Evolutionary conservation across 208 protist genomes (phyloP), one percentile per base, ranked within the genome.

Genomic region (Leptomonas seymouri): DNA sequence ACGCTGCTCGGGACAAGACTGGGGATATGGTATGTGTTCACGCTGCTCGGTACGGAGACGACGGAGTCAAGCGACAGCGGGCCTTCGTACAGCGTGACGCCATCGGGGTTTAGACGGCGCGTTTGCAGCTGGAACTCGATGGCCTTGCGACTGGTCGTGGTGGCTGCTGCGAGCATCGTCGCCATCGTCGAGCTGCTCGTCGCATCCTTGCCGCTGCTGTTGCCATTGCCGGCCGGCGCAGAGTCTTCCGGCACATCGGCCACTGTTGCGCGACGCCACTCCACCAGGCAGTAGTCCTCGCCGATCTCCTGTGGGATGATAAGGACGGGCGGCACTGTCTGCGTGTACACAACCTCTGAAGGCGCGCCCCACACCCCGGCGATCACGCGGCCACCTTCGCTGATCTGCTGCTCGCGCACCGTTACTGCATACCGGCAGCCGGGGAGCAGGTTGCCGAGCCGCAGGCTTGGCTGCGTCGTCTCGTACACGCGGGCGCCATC

Each of bases 401-500:
- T 84, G 30, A 93, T 69, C 39, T 86, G 64, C 85, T 97, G 90
- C 79, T 97, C 91, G 15, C 89, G 78, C 44, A 97, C 93, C 20
- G 75, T 68, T 25, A 96, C 76, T 39, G 71, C 77, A 75, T 97
- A 97, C 44, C 86, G 87, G 30, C 81, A 90, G 58, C 93, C 93
- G 12, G 93, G 85, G 7, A 71, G 62, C 9, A 97, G 81, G 78
- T 96, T 94, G 58, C 88, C 78, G 18, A 97, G 78, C 2, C 88
- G 87, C 27, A 94, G 72, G 30, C 84, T 77, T 9, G 86, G 90
- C 81, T 97, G 93, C 51, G 93, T 93, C 49, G 90, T 95, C 73
- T 97, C 91, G 68, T 96, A 97, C 46, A 91, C 80, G 15, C 93
- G 87, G 16, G 89, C 91, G 14, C 87, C 93, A 55, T 93, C 77